These are phyloP conservation scores for Sphaerosporella brunnea DNA, from an alignment of 495 filamentous ascomycete species.

Conservation along the genomic window DNA sequence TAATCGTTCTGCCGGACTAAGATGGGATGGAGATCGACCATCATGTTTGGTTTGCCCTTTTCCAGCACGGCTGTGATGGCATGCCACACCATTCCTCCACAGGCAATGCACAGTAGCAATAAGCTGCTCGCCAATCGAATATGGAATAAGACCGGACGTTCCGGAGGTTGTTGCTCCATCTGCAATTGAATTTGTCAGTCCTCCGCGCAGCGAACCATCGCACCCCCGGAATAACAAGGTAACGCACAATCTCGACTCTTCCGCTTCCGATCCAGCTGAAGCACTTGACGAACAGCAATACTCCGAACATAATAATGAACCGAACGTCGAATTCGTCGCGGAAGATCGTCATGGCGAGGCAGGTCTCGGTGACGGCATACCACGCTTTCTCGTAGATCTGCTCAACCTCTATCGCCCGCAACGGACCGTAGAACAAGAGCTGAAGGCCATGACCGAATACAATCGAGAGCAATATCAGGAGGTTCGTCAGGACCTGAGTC, in stretches of 20 bases:
- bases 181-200: background rate
- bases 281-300: constrained; percentile 79
- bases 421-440: constrained; percentile 71
- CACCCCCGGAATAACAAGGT: background rate
- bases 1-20: too few relatives aligned
- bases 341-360: constrained; percentile 97
- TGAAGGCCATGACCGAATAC: constrained; percentile 72
- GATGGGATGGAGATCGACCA: too few relatives aligned
- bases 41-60: constrained; percentile 83
- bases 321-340: constrained; percentile 81
- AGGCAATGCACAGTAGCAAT: constrained; percentile 54
- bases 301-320: constrained; percentile 91
- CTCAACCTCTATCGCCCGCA: constrained; percentile 87
- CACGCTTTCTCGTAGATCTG: constrained; percentile 93
- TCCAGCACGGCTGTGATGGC: constrained; percentile 64
- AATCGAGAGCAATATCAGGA: constrained; percentile 58
- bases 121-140: constrained; percentile 62
- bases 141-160: constrained; percentile 82
- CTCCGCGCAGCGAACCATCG: background rate
- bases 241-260: constrained; percentile 63
- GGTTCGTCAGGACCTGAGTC: constrained; percentile 65
- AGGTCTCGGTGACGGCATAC: constrained; percentile 94
- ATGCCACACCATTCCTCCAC: constrained; percentile 60
- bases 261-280: constrained; percentile 98
- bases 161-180: constrained; percentile 76